A percentile compares a stretch with the other conserved stretches of the same genome.
phyloP scores from a whole-genome alignment of 2,329 filamentous ascomycete species.

The Mycosphaerelloides madeirae region DNA sequence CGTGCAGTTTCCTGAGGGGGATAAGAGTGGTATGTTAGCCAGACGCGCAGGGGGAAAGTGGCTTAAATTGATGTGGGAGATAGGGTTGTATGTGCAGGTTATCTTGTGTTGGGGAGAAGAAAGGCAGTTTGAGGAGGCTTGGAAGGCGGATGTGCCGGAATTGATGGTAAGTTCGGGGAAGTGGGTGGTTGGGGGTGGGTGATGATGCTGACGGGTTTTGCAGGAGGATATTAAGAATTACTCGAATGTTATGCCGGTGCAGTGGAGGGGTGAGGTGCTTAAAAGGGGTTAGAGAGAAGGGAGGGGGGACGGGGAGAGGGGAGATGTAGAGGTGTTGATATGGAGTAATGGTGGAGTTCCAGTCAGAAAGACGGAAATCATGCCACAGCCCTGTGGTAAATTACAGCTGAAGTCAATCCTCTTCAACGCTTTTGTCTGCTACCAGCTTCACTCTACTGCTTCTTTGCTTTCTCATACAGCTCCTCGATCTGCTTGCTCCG shows the following conservation, averaged over 20 bases:
- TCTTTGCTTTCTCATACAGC: conserved; percentile 42
- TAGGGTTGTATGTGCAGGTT: conserved; percentile 13
- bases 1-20: conserved; percentile 15
- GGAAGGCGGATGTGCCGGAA: conserved; percentile 15
- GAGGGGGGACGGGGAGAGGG: background rate
- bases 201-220: too few relatives aligned
- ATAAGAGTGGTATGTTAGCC: conserved; percentile 14
- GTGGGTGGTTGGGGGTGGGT: too few relatives aligned
- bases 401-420: too few relatives aligned
- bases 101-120: conserved; percentile 19
- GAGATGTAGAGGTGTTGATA: conserved; percentile 7
- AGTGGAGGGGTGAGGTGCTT: conserved; percentile 12
- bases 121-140: conserved; percentile 17
- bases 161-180: background rate
- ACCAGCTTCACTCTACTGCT: conserved; percentile 1
- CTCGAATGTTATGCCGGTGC: conserved; percentile 15
- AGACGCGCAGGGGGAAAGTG: too few relatives aligned
- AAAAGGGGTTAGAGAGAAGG: background rate
- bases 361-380: too few relatives aligned
- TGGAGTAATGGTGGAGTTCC: too few relatives aligned
- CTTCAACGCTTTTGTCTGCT: too few relatives aligned
- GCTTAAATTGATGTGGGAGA: background rate
- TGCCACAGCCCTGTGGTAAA: too few relatives aligned
- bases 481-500: conserved; percentile 55
- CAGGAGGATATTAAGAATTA: conserved; percentile 16